Evolutionary conservation across 371 early-diverging fungal genomes (phyloP).

Genomic region (Syncephalastrum contaminatum): DNA sequence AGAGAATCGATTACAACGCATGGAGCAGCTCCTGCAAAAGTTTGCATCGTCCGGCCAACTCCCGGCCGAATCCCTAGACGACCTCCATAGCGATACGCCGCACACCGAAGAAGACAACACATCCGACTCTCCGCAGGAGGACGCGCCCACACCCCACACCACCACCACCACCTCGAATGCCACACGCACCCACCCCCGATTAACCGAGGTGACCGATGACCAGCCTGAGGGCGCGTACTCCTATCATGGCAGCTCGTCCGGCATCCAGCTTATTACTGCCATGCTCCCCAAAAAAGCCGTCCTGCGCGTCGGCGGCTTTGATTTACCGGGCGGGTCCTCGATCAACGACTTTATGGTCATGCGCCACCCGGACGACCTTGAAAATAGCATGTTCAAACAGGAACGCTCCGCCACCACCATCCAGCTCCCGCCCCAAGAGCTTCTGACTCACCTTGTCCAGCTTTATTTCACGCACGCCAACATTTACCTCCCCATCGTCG

Average conservation of each 20-base stretch:
- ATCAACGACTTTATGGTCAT: no score
- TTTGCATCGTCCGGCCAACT: slow-evolving; percentile 33
- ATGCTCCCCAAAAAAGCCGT: no score
- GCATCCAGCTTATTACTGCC: slow-evolving; percentile 26
- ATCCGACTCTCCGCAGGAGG: not conserved
- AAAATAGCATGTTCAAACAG: slow-evolving; percentile 25
- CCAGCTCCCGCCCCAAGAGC: no score
- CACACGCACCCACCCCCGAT: no score
- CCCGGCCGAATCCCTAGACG: slow-evolving; percentile 13
- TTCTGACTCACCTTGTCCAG: no score
- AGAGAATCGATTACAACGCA: slow-evolving; percentile 17
- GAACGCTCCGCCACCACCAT: not conserved
- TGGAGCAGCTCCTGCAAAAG: slow-evolving; percentile 17
- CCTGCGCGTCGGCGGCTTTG: no score
- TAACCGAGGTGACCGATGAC: not conserved
- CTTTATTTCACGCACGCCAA: slow-evolving; percentile 11
- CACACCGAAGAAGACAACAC: not conserved
- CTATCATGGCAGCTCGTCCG: slow-evolving; percentile 43
- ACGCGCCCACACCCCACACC: slow-evolving; percentile 4
- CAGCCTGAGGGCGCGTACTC: slow-evolving; percentile 3
- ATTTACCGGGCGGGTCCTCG: no score
- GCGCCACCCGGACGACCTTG: slow-evolving; percentile 14
- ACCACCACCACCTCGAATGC: not conserved
- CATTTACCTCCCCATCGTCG: slow-evolving; percentile 31
- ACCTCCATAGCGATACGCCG: not conserved